Conservation (phyloP, 257 asterid genomes). For the Penstemon davidsonii region DNA sequence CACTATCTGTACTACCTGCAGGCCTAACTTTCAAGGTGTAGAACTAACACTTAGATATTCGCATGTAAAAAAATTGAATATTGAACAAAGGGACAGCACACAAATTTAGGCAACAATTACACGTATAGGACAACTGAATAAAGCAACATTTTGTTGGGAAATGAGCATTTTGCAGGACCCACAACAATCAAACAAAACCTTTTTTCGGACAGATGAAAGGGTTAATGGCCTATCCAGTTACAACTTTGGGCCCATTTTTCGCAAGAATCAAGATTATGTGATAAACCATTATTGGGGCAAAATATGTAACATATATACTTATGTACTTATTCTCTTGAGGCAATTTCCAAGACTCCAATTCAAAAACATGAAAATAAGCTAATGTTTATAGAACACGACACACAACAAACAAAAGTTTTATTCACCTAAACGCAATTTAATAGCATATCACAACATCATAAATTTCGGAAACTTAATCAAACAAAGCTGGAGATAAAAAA, state of each 20-base stretch:
- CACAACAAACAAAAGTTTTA: background rate
- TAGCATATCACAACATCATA: conserved; percentile 1
- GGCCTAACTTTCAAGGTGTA: conserved; percentile 71
- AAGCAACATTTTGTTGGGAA: too few species aligned
- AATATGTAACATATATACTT: too few species aligned
- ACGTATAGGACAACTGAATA: background rate
- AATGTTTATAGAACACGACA: background rate
- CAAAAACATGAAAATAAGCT: conserved; percentile 8
- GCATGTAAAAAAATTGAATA: conserved; percentile 2
- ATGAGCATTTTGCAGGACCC: too few species aligned
- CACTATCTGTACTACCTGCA: conserved; percentile 56
- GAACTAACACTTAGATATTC: conserved; percentile 36
- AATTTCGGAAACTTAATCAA: conserved; percentile 1
- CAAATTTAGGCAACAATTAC: background rate
- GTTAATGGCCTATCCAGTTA: too few species aligned
- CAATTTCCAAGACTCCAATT: conserved; percentile 12
- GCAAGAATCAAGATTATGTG: too few species aligned
- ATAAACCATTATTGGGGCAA: too few species aligned
- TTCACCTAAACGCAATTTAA: background rate
- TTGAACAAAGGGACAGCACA: background rate
- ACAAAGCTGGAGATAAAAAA: conserved; percentile 30
- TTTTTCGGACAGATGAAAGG: too few species aligned
- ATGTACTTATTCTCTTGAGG: too few species aligned
- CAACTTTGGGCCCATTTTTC: too few species aligned
- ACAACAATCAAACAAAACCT: too few species aligned